Base-by-base conservation (phyloP, 108 stramenopile genomes). In the Skeletonema costatum region DNA sequence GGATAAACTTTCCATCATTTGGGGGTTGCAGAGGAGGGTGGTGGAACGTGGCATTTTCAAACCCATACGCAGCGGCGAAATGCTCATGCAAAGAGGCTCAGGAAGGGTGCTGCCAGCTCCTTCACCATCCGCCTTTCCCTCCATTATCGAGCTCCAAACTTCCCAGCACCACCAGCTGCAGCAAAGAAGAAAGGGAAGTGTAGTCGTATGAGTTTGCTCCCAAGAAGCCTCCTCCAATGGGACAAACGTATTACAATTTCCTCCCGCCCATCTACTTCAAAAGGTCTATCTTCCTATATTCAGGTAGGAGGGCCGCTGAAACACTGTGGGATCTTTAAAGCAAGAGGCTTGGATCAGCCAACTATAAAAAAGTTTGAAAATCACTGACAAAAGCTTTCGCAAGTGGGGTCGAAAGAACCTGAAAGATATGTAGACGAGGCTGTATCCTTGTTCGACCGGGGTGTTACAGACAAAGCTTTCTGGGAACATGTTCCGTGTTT, bases 351-450 rank as follows among this genome's bases (percentile, higher is more conserved):
- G 92, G 95, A 5, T 71, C 82, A 12, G 78, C 76, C 12, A 87
- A 85, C 38, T 96, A 88, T 82, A 96, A 96, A 75, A 81, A 86
- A 46, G n/a, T n/a, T 81, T 96, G 2, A 96, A 96, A 93, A 66
- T 60, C 73, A 10, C 38, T 90, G 29, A 96, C 95, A 7, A 88
- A 87, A 63, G 80, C 86, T 13, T 90, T 93, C 71, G 90, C 92
- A 0, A 77, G 50, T 48, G 90, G 90, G 80, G 4, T 33, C 38
- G 6, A 64, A 87, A 5, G 53, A 71, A 13, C 87, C 90, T 30
- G 92, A 90, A 65, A 77, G 80, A 3, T 96, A 94, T 72, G 88
- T 96, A 9, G 89, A 93, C 36, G 73, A 78, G 21, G 60, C 88
- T 10, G 88, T 88, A 12, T 82, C 87, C 4, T 61, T 96, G 41